phyloP scores from a whole-genome alignment of 2,329 filamentous ascomycete genomes.

The Botrytis hyacinthi region DNA sequence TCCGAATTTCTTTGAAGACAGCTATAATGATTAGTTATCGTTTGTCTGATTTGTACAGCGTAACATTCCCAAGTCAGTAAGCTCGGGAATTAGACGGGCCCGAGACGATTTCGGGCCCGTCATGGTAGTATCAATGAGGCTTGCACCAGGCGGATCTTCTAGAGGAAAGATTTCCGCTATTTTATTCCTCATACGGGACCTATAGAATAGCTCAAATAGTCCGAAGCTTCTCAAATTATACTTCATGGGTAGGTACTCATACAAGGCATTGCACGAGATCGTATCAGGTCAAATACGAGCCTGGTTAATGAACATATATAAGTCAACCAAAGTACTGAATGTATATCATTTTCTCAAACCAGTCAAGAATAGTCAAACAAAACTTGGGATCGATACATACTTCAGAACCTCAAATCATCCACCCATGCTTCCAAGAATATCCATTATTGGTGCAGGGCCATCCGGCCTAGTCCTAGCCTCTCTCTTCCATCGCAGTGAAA shows the following conservation, averaged over 20 bases:
- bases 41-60: not conserved
- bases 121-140: not conserved
- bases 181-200: too few species aligned
- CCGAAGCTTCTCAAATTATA: not conserved
- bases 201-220: not conserved
- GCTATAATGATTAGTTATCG: fast-evolving
- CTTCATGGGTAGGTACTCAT: not conserved
- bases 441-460: slow-evolving; percentile 48
- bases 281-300: too few species aligned
- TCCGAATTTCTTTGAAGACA: not conserved
- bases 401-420: not conserved
- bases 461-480: slow-evolving; percentile 48
- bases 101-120: not conserved
- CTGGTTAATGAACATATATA: not conserved
- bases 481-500: slow-evolving; percentile 44
- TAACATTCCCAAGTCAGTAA: not conserved
- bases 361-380: not conserved
- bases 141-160: not conserved
- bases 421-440: slow-evolving; percentile 36
- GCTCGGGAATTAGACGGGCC: not conserved
- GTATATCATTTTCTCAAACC: not conserved
- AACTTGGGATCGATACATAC: not conserved
- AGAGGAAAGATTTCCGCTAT: too few species aligned
- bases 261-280: not conserved
- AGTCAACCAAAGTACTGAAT: not conserved